Conservation (phyloP, 345 rosid genomes). For the Kernera saxatilis region DNA sequence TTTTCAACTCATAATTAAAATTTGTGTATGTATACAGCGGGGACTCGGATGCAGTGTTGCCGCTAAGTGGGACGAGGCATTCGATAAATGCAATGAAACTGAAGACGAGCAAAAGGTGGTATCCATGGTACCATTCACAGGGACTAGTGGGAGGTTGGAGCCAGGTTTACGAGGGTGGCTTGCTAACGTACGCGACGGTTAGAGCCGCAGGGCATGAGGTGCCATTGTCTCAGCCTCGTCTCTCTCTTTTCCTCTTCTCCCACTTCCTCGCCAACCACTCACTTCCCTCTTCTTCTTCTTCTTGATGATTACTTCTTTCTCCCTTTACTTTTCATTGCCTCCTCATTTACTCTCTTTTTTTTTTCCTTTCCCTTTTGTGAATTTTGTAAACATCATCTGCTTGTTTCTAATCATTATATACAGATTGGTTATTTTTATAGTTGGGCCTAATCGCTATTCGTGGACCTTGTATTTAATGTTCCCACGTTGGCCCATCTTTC, state of each 20-base stretch:
- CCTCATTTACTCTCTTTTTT: background rate
- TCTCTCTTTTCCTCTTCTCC: conserved; percentile 46
- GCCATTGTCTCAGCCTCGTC: conserved; percentile 50
- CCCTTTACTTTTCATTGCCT: background rate
- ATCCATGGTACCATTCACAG: conserved; percentile 66
- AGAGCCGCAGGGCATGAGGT: conserved; percentile 74
- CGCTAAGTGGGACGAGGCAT: conserved; percentile 84
- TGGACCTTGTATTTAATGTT: background rate
- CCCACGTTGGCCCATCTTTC: background rate
- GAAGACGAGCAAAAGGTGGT: conserved; percentile 66
- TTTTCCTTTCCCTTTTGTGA: background rate
- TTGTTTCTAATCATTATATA: background rate
- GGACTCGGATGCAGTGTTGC: conserved; percentile 85
- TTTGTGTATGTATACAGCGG: conserved; percentile 55
- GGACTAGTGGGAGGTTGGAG: conserved; percentile 90
- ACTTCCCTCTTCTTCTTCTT: conserved; percentile 27
- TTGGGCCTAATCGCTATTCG: background rate
- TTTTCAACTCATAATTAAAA: background rate
- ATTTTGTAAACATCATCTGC: background rate
- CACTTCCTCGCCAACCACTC: conserved; percentile 31
- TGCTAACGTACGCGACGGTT: conserved; percentile 53
- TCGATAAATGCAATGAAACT: conserved; percentile 78
- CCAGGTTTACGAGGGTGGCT: conserved; percentile 48
- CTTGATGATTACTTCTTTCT: background rate
- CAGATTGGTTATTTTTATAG: no score